Evolutionary conservation across 495 filamentous ascomycete species (phyloP), one percentile per base, ranked within the genome.

Genomic region (Penicillium cataractarum): DNA sequence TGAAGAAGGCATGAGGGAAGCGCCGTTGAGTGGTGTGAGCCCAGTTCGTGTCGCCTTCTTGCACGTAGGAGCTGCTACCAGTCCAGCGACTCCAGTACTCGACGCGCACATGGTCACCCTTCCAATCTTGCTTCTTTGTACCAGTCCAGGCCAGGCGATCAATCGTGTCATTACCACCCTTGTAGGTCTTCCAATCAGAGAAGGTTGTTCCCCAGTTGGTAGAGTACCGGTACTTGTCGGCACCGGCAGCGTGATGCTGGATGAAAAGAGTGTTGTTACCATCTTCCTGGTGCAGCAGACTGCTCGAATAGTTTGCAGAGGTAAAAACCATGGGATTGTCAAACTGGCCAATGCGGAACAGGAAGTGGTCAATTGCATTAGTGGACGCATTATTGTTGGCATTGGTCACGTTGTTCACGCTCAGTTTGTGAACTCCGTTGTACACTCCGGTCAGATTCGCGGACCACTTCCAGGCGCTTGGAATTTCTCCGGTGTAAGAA

Each of bases 81-180:
- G 86, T 80, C 46, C 81, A 76, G 42, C 79, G 79, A 69, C 82
- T 88, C 84, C 82, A 91, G 75, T 91, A 91, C 65, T 90, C 86
- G 32, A 89, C 83, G 8, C 82, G 79, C 3, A 90, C 74, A 67
- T 91, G 89, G 29, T 89, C 81, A 39, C 87, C 89, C 6, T 79
- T 55, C 89, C 89, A 91, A 10, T 72, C 75, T 69, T 91, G 89
- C 13, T 76, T 69, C 32, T 83, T 78, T 1, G 86, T 87, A 17
- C 89, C 89, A 6, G 77, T 75, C 89, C 89, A 91, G 4, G 71
- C 55, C 57, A 82, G 74, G 24, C 64, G 64, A 4, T 74, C 61
- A 21, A 86, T 69, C 1, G 78, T 79, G 15, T 72, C 73, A 42
- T 83, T 81, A 5, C 80, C 80, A 37, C 80, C 79, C 26, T 55